Evolutionary conservation across 2,329 filamentous ascomycete species (phyloP).

Genomic region (Emmonsiellopsis sp.): DNA sequence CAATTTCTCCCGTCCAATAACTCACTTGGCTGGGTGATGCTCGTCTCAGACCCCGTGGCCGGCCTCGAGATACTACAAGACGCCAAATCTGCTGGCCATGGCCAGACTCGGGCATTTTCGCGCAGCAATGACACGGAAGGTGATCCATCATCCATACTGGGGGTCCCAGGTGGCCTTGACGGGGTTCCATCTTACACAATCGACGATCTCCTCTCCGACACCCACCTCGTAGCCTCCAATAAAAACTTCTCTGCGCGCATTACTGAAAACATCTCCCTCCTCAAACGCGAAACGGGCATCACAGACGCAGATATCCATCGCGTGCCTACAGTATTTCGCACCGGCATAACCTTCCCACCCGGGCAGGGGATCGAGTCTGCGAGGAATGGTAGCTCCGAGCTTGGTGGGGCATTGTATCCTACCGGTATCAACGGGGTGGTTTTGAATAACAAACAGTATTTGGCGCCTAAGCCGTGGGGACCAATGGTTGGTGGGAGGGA

Average conservation of each 20-base stretch:
- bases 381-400: slow-evolving; percentile 1
- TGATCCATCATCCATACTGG: not conserved
- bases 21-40: slow-evolving; percentile 15
- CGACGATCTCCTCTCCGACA: slow-evolving; percentile 5
- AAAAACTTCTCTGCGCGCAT: slow-evolving; percentile 4
- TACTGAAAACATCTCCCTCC: slow-evolving; percentile 2
- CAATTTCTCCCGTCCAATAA: slow-evolving; percentile 23
- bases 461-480: slow-evolving; percentile 15
- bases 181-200: slow-evolving; percentile 8
- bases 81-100: slow-evolving; percentile 17
- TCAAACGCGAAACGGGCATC: slow-evolving; percentile 8
- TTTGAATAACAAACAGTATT: slow-evolving; percentile 9
- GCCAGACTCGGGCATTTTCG: slow-evolving; percentile 9
- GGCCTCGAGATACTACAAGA: slow-evolving; percentile 19
- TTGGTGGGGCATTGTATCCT: slow-evolving; percentile 8
- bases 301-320: slow-evolving; percentile 7
- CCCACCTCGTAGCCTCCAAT: slow-evolving; percentile 1
- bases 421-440: slow-evolving; percentile 10
- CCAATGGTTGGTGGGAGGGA: slow-evolving; percentile 14
- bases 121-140: slow-evolving; percentile 6
- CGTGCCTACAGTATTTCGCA: slow-evolving; percentile 7
- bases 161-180: slow-evolving; percentile 5
- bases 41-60: slow-evolving; percentile 14
- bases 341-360: not conserved
- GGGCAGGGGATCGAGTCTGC: not conserved